These are phyloP conservation scores for Saccharomyces pastorianus DNA, from an alignment of 1,139 yeast genomes.

Conservation along the genomic window DNA sequence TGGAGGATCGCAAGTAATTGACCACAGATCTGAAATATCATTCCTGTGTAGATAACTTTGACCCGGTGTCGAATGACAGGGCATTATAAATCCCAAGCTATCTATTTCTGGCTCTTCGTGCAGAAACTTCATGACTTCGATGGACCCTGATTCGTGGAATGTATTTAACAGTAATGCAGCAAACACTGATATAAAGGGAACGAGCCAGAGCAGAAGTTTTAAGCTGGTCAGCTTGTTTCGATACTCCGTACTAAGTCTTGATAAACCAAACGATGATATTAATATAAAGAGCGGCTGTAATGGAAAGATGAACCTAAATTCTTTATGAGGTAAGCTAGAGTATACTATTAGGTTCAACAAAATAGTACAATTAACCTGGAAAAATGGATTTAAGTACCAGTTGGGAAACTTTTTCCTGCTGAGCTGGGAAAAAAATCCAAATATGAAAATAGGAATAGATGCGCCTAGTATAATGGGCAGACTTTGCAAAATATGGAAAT, in stretches of 20 bases:
- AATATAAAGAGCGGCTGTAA: slow-evolving; percentile 63
- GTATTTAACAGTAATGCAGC: slow-evolving; percentile 25
- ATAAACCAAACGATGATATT: slow-evolving; percentile 34
- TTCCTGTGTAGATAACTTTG: slow-evolving; percentile 70
- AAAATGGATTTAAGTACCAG: slow-evolving; percentile 11
- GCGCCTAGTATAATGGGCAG: slow-evolving; percentile 66
- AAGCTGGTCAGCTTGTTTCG: neutral
- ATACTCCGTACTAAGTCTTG: slow-evolving; percentile 5
- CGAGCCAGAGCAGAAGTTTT: slow-evolving; percentile 8
- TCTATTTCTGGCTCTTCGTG: slow-evolving; percentile 37
- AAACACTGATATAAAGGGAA: slow-evolving; percentile 35
- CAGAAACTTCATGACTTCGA: slow-evolving; percentile 53
- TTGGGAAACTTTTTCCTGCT: slow-evolving; percentile 1
- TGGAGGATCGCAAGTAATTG: slow-evolving; percentile 90
- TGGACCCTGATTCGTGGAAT: slow-evolving; percentile 78
- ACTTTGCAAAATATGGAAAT: slow-evolving; percentile 77
- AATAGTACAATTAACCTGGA: slow-evolving; percentile 28
- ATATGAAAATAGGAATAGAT: slow-evolving; percentile 52
- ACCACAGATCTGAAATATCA: slow-evolving; percentile 51
- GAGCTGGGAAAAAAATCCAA: slow-evolving; percentile 32
- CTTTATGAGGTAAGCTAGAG: slow-evolving; percentile 73
- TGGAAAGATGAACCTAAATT: slow-evolving; percentile 83
- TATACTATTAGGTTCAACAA: slow-evolving; percentile 44
- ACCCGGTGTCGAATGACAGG: slow-evolving; percentile 97
- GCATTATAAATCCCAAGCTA: slow-evolving; percentile 74